Evolutionary conservation across 805 yeast species (phyloP).

Genomic region (Kuraishia capsulata): DNA sequence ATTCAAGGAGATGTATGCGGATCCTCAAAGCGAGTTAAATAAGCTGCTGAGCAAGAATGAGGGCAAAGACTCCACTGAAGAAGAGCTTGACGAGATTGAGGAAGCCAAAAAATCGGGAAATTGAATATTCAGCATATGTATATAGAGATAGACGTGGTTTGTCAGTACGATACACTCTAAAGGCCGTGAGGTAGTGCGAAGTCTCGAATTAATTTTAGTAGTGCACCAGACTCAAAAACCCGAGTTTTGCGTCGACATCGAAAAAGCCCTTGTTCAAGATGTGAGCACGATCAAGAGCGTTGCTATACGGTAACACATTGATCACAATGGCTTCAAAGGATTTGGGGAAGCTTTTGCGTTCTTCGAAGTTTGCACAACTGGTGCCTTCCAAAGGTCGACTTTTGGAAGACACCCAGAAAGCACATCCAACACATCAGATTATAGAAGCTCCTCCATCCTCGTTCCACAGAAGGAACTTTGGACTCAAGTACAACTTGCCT

Average conservation of each 20-base stretch:
- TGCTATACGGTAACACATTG: no score
- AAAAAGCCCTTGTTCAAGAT: no score
- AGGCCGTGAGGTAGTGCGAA: no score
- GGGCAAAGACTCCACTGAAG: slow-evolving; percentile 1
- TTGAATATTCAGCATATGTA: no score
- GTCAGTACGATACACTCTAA: no score
- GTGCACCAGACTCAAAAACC: no score
- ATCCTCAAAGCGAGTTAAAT: slow-evolving; percentile 36
- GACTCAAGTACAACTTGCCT: slow-evolving; percentile 67
- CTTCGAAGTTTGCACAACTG: slow-evolving; percentile 24
- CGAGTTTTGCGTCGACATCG: no score
- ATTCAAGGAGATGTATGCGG: slow-evolving; percentile 39
- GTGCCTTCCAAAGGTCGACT: slow-evolving; percentile 18
- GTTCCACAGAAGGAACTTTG: slow-evolving; percentile 62
- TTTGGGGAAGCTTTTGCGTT: slow-evolving; percentile 5
- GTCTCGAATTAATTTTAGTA: no score
- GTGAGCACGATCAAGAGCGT: no score
- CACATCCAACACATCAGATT: slow-evolving; percentile 62
- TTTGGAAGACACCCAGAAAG: slow-evolving; percentile 14
- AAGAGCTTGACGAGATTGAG: neutral
- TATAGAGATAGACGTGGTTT: no score
- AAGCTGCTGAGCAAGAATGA: slow-evolving; percentile 26
- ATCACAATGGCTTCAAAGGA: neutral
- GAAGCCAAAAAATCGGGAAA: no score
- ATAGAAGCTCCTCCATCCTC: slow-evolving; percentile 61